A percentile compares a stretch with the other conserved stretches of the same genome.
phyloP scores from a whole-genome alignment of 2,329 filamentous ascomycete species.

The Exophiala sideris region DNA sequence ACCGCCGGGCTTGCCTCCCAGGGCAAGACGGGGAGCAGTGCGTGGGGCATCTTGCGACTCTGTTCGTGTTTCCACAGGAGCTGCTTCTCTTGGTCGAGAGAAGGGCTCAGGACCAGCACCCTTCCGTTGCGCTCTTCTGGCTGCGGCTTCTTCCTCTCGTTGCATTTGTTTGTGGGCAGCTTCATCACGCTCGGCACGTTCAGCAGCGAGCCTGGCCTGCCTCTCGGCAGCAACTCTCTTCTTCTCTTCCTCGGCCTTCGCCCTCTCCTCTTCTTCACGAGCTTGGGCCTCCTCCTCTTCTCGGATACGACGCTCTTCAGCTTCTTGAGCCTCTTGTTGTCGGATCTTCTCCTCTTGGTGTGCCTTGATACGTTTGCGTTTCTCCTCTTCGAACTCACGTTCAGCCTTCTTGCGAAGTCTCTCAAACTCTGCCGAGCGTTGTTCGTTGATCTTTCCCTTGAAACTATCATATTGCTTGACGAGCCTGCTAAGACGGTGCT shows the following conservation, averaged over 20 bases:
- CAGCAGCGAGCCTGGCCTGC: conserved; percentile 57
- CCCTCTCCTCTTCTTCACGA: conserved; percentile 82
- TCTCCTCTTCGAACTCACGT: conserved; percentile 88
- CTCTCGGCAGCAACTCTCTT: conserved; percentile 71
- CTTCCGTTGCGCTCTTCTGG: conserved; percentile 66
- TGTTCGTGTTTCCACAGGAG: conserved; percentile 44
- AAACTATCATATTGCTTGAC: conserved; percentile 82
- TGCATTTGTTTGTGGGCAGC: conserved; percentile 66
- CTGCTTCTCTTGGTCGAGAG: conserved; percentile 32
- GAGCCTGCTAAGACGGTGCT: conserved; percentile 83
- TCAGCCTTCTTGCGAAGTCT: conserved; percentile 88
- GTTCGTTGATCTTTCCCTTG: conserved; percentile 75
- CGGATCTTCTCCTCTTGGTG: conserved; percentile 76
- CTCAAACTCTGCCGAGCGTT: conserved; percentile 92
- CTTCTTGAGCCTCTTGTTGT: conserved; percentile 81
- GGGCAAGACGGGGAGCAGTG: conserved; percentile 53
- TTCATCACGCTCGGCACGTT: conserved; percentile 62
- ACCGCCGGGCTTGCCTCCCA: conserved; percentile 48
- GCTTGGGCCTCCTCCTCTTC: conserved; percentile 83
- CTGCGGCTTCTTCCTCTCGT: conserved; percentile 84
- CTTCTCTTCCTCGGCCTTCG: conserved; percentile 74
- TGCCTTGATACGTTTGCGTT: conserved; percentile 82
- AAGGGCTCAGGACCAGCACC: conserved; percentile 38
- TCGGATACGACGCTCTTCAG: conserved; percentile 69
- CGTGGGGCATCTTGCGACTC: conserved; percentile 47